Base-by-base conservation (phyloP, 1,284 basidiomycete genomes). In the Leccinum ponderosum region DNA sequence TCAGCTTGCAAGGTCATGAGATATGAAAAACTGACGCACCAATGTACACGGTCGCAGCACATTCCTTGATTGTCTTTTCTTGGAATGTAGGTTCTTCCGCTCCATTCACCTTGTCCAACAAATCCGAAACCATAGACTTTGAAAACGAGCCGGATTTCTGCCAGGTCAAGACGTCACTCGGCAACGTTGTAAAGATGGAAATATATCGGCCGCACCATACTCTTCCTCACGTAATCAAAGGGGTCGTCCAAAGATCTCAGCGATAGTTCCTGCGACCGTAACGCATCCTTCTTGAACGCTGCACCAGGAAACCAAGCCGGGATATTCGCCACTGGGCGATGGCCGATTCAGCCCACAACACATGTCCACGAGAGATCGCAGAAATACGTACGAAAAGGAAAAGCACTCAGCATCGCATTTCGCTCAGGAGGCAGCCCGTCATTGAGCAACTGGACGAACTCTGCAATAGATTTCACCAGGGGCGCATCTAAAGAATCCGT, bases 51-150 rank as follows among this genome's bases (percentile, higher is more conserved):
- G 69, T 74, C 9, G 74, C 70, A 0, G 74, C 73, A 56, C 69
- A 74, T 55, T 64, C 70, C 44, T 65, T 75, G 55, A 73, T 65
- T 37, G 54, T 58, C 37, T 60, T 64, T 53, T 76, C 72, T 20
- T 71, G 61, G n/a, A 53, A 37, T 39, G 53, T 47, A 37, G 54
- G 55, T 33, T 60, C 66, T 54, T 68, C 50, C 29, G 37, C 37
- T 14, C 53, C 66, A 25, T 73, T 60, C 54, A 61, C 22, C 53
- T 58, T 58, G 35, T 58, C 53, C 50, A 72, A 33, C 54, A 76
- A 54, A 50, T 75, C 73, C 3, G 71, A 71, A 25, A 73, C 72
- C 71, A 76, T 70, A 27, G 71, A 73, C 54, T 55, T 71, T 6
- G 55, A n/a, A 59, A 66, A 73, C n/a, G 65, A 70, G 11, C 74